A percentile compares a stretch with the other conserved stretches of the same genome.
Conservation (phyloP, 2,329 filamentous ascomycete genomes). For the Curvularia sp. region DNA sequence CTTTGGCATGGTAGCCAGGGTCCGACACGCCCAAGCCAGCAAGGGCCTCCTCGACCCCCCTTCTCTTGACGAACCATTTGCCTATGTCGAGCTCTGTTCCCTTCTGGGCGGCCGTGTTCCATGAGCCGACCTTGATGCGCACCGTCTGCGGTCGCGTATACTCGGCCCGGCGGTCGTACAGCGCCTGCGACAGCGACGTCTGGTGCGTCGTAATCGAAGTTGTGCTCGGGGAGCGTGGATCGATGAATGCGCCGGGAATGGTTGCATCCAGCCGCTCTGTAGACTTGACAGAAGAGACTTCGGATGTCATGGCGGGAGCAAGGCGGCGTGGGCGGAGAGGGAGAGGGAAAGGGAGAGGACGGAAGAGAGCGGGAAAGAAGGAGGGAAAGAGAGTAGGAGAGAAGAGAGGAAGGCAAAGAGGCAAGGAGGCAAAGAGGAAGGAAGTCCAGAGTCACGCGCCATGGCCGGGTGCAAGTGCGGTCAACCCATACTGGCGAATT, state of each 20-base stretch:
- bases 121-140: constrained; percentile 88
- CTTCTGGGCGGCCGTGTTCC: constrained; percentile 89
- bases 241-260: constrained; percentile 60
- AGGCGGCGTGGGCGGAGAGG: background rate
- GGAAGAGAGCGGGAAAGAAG: background rate
- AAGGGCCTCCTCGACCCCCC: constrained; percentile 71
- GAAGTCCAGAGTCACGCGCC: background rate
- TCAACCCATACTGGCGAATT: constrained; percentile 18
- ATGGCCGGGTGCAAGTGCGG: constrained; percentile 1
- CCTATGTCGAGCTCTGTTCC: constrained; percentile 88
- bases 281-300: constrained; percentile 33
- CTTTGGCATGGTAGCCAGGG: constrained; percentile 40
- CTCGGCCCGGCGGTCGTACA: constrained; percentile 78
- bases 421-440: constrained; percentile 4
- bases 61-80: constrained; percentile 84
- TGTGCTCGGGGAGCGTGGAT: constrained; percentile 28
- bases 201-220: constrained; percentile 50
- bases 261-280: constrained; percentile 52
- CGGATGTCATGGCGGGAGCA: constrained; percentile 40
- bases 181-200: constrained; percentile 61
- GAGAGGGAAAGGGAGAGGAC: background rate
- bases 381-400: background rate
- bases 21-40: constrained; percentile 57
- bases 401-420: background rate
- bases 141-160: constrained; percentile 78